Evolutionary conservation across 495 filamentous ascomycete species (phyloP), one percentile per base, ranked within the genome.

Genomic region (Penicillium tannophilum): DNA sequence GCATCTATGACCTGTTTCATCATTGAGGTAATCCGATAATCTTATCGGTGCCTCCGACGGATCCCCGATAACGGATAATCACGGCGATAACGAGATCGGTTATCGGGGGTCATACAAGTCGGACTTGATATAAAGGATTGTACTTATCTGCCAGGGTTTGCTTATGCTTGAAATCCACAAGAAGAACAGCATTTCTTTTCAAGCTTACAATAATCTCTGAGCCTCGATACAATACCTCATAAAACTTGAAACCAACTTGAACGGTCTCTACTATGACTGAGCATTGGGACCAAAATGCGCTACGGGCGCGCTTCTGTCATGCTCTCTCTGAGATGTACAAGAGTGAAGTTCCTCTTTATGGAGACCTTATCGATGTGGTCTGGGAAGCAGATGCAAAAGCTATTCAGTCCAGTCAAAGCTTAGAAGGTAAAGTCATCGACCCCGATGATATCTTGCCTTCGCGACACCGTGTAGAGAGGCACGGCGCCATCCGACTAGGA

Each of bases 401-500:
- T 24, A 36, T 76, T 33, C 57, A 52, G 16, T 36, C 43, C 20
- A 63, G 59, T 42, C 59, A 66, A 45, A 49, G 52, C 28, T 30
- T 24, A 10, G 49, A 43, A 10, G 47, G 28, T 2, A n/a, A 51
- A 4, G 24, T 45, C 30, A 64, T 64, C 20, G 47, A 69, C 17
- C 65, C 67, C 31, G 69, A 69, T 45, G 63, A 66, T n/a, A 49
- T 69, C 48, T 55, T 72, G 2, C 69, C 70, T 45, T 44, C 62
- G 2, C 66, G 75, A 11, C 64, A 76, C 51, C 64, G 64, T 8
- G 62, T 77, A 12, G 77, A 79, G 44, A 58, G 77, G 52, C 77
- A 79, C 30, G 77, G 77, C 9, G 77, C 77, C 24, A 78, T 79
- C 31, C 68, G 77, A 4, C 61, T 79, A 1, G 77, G 77, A 2